Base-by-base conservation (phyloP, 306 rosid genomes). In the Hippophae gyantsensis region DNA sequence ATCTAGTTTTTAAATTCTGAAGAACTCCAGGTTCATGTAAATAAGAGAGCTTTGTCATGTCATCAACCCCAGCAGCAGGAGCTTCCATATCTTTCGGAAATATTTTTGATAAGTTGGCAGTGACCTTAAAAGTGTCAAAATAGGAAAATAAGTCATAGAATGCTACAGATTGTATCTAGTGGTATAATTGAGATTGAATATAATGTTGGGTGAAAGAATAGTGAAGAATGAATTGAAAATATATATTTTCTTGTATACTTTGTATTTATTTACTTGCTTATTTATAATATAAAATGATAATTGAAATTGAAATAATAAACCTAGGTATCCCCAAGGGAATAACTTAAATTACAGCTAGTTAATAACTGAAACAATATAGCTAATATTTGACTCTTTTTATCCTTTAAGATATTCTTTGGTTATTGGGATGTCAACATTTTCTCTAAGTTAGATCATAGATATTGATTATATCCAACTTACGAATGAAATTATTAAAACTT, bases 1-100 rank as follows among this genome's bases (percentile, higher is more conserved):
- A 93, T 88, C 99, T 79, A 55, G 5, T 68, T 81, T 86, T 93
- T 66, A 93, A 77, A 79, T 93, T 93, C 84, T 84, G 76, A 76
- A 93, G 59, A 64, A 88, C 99, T 77, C 99, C 99, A 57, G 99
- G 97, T 81, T 93, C 99, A 40, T 93, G 97, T 84, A 93, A 65
- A 78, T 93, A 93, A 60, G 97, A 88, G 66, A 93, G 78, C 83
- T 88, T 88, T 13, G 99, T 93, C 99, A 93, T 93, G 77, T 93
- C 99, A 64, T 93, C 99, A 69, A 93, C 99, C 48, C 99, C 99
- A 10, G 90, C 95, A 43, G 99, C 70, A 45, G 97, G 90, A 78
- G 99, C 95, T 69, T 93, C 97, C 82, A 63, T 68, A 66, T 92
- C 97, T 77, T 86, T 88, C 56, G 97, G 99, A 48, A 76, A 83